Evolutionary conservation across 179 eudicot genomes (phyloP), one percentile per base, ranked within the genome.

Genomic region (Camellia oleifera): DNA sequence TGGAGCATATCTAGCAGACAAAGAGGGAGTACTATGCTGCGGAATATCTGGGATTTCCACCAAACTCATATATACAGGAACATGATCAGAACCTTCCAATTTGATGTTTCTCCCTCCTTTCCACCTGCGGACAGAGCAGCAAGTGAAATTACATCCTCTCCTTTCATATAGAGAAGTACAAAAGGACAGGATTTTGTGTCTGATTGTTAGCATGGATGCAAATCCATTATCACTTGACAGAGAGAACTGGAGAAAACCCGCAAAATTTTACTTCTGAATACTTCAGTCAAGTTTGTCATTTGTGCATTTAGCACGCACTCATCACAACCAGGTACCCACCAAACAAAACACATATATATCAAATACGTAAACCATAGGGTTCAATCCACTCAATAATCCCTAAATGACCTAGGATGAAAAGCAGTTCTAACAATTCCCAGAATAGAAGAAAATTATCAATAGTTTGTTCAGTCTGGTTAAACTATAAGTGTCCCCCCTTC

Each of bases 51-150:
- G 92, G 18, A 96, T 79, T 48, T 88, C 91, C 78, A 77, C 83
- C 67, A 96, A 80, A 67, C 85, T 86, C 74, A 79, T 81, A 77
- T 86, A 94, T 82, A 96, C 99, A 50, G 99, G 99, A 88, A 77
- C 97, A 84, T 96, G 99, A 87, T 96, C 99, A 48, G 99, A 96
- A 62, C 99, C 99, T 88, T 96, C 97, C 76, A 94, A 79, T 87
- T 91, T 94, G 58, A 86, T 83, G 78, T 79, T 89, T 90, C 87
- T 90, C 72, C 93, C 95, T 78, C 89, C 94, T 81, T 91, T 94
- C 98, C 98, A 90, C 89, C 98, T 93, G 86, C 72, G 66, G 62
- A 32, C 57, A 79, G 56, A 54, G 8, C 44, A 7, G 48, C 50
- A 48, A 48, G 64, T 1, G 14, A 76, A 14, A 79, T 76, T 8